phyloP scores from a whole-genome alignment of 1,284 basidiomycete genomes.

The Sanghuangporus weigelae region DNA sequence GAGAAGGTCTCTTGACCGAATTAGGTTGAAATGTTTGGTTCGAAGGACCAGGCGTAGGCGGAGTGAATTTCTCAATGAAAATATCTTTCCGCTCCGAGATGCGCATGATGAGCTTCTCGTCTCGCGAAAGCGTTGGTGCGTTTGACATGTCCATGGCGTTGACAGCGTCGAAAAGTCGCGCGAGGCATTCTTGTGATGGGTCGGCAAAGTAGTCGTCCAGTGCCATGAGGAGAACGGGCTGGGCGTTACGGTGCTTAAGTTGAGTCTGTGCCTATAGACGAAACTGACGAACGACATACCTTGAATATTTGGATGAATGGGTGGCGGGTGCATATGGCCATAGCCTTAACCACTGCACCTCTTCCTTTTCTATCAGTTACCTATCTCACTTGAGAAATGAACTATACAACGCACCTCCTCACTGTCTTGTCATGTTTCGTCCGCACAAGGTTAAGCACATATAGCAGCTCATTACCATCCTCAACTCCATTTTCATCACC shows the following conservation, averaged over 20 bases:
- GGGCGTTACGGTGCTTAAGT: not conserved
- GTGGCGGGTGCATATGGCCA: constrained; percentile 93
- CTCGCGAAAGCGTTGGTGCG: constrained; percentile 71
- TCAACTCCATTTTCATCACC: constrained; percentile 33
- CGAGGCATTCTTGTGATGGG: constrained; percentile 84
- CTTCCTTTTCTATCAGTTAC: constrained; percentile 35
- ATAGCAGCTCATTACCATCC: constrained; percentile 61
- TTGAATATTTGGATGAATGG: constrained; percentile 99
- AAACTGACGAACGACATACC: constrained; percentile 38
- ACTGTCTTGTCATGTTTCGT: constrained; percentile 90
- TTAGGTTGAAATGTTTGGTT: not conserved
- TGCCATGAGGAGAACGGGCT: constrained; percentile 91
- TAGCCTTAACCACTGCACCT: constrained; percentile 92
- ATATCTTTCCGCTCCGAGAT: constrained; percentile 88
- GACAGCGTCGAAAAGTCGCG: constrained; percentile 86
- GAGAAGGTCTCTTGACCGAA: constrained; percentile 5
- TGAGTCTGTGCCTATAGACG: not conserved
- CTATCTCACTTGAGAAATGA: not conserved
- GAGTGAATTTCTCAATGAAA: constrained; percentile 77
- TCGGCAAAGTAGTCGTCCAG: constrained; percentile 92
- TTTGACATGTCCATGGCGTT: constrained; percentile 87
- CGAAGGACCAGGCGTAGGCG: constrained; percentile 21
- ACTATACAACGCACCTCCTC: constrained; percentile 55
- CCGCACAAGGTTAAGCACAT: constrained; percentile 92
- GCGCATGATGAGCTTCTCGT: constrained; percentile 87